Evolutionary conservation across 2,329 filamentous ascomycete species (phyloP), one percentile per base, ranked within the genome.

Genomic region (Aphanoascus verrucosus): DNA sequence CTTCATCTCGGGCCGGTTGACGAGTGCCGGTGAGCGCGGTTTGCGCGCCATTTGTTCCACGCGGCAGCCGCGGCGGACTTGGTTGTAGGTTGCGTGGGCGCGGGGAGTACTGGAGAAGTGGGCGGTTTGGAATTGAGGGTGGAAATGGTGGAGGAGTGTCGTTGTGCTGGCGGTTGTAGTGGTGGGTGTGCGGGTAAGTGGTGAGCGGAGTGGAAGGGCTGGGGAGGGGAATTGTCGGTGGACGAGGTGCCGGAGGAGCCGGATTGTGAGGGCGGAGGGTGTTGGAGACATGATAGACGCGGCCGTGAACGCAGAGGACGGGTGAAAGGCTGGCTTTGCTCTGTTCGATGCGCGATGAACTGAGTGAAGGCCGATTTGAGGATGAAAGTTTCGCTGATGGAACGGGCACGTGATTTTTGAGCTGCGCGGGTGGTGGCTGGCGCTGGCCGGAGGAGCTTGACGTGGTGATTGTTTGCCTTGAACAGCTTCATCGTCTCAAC

Each of bases 11-110:
- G 93, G 89, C 42, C 86, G 79, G 49, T 81, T 70, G 57, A 78
- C 77, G 52, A 98, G 79, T 19, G 91, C 90, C 0, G 93, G 93
- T 1, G 91, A 97, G 49, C 88, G 83, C 61, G 87, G 81, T 72
- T 94, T 89, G 59, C 93, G 88, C 1, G 86, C 86, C 55, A 81
- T 81, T 72, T 94, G 88, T 47, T 82, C 77, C 61, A 81, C 81
- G 57, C 93, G 86, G 65, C 87, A 90, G 61, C 88, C 88, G 58
- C 79, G 78, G 15, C 85, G 75, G 55, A 88, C 82, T 69, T 89
- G 85, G 72, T 84, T 88, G 61, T 86, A 77, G 7, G 85, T 89
- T 52, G 84, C 81, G 59, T 73, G 71, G 54, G 72, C 74, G 31
- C 73, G 63, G 0, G 80, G 72, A 0, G 83, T 80, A 35, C 76